Percentiles rank a stretch among this genome's conserved stretches.
Conservation (phyloP, 148 eudicot species). For the Polygonum maritimum region DNA sequence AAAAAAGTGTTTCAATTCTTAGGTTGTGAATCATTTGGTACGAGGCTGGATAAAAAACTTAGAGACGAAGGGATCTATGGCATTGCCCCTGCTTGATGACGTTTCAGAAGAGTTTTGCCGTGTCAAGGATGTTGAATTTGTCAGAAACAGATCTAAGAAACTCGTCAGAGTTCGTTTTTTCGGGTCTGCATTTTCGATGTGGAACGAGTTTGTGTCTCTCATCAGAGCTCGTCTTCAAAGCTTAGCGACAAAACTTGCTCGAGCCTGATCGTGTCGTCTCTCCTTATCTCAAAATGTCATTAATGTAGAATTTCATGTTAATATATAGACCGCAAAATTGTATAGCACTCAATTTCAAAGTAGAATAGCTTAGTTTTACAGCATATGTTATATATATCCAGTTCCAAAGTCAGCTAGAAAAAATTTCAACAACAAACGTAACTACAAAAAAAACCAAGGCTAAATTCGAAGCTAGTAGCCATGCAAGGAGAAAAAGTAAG, state of each 20-base stretch:
- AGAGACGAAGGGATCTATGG: conserved; percentile 50
- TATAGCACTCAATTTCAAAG: neutral
- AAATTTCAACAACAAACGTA: neutral
- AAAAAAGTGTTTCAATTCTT: neutral
- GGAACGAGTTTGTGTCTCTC: conserved; percentile 53
- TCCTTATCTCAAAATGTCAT: neutral
- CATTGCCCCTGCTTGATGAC: conserved; percentile 64
- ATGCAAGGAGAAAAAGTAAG: too few species aligned
- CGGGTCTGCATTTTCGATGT: conserved; percentile 49
- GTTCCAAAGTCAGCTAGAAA: too few species aligned
- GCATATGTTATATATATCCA: neutral
- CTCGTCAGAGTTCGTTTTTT: conserved; percentile 46
- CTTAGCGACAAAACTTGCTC: neutral
- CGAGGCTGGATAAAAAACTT: conserved; percentile 77
- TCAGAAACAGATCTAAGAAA: conserved; percentile 54
- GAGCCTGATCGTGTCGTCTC: neutral
- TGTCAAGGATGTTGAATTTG: conserved; percentile 53
- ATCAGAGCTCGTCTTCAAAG: conserved; percentile 18
- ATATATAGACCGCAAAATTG: neutral
- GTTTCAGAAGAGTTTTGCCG: conserved; percentile 8
- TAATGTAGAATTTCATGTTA: neutral
- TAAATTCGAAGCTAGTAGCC: neutral
- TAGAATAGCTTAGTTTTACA: neutral
- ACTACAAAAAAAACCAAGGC: neutral
- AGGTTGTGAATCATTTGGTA: conserved; percentile 79